Conservation (phyloP, 2,329 filamentous ascomycete genomes). For the Zasmidium angulare region DNA sequence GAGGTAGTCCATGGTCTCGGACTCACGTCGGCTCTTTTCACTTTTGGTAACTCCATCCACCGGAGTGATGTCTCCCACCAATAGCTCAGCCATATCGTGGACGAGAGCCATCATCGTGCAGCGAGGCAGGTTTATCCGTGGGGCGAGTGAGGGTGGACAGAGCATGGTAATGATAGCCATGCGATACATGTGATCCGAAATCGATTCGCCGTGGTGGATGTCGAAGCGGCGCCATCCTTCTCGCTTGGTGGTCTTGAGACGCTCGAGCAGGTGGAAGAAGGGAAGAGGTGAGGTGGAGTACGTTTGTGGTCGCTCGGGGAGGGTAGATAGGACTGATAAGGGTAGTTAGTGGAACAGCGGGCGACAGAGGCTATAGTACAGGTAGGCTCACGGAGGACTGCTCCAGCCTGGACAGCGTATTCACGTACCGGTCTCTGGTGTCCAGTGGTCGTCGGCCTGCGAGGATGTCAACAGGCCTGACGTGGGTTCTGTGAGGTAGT, state of each 20-base stretch:
- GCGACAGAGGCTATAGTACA: neutral
- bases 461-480: conserved; percentile 37
- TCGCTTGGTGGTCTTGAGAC: conserved; percentile 92
- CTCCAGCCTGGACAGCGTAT: neutral
- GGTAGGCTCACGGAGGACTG: conserved; percentile 18
- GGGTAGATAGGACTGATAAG: conserved; percentile 60
- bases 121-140: conserved; percentile 71
- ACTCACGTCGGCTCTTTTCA: conserved; percentile 87
- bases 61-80: conserved; percentile 96
- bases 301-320: conserved; percentile 59
- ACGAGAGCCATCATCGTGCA: conserved; percentile 96
- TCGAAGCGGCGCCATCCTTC: conserved; percentile 93
- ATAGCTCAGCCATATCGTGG: conserved; percentile 94
- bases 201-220: conserved; percentile 77
- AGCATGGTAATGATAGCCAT: conserved; percentile 97
- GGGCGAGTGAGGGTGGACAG: conserved; percentile 71
- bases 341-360: conserved; percentile 3
- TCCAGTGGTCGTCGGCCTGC: conserved; percentile 39
- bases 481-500: conserved; percentile 28
- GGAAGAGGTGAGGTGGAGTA: conserved; percentile 72
- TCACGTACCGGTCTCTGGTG: conserved; percentile 48
- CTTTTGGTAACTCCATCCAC: conserved; percentile 80
- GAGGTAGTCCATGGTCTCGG: conserved; percentile 89
- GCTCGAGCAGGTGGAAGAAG: conserved; percentile 93
- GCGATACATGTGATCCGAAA: conserved; percentile 97